Evolutionary conservation across 2,329 filamentous ascomycete species (phyloP), one percentile per base, ranked within the genome.

Genomic region (Colletotrichum liriopes): DNA sequence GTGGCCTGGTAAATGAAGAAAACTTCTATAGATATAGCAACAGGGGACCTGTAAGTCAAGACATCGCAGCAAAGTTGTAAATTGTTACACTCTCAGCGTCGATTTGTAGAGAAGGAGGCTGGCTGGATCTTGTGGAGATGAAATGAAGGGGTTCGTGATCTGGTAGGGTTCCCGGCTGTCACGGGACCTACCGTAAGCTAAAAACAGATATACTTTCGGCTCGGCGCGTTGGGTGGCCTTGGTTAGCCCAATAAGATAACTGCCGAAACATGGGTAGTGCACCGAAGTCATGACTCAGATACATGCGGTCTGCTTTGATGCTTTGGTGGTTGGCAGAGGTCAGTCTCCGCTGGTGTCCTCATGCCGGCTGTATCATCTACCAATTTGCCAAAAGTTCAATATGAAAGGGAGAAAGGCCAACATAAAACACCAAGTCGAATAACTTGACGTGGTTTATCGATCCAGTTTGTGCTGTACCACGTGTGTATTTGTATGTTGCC

Each of bases 181-280:
- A n/a, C 41, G 51, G 52, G 49, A 32, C 37, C 55, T 11, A n/a
- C 26, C 20, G 45, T 29, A 3, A 29, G 9, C 20, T 20, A 49
- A 26, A 7, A 51, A 47, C 12, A 54, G 43, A 51, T 12, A 51
- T 26, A 51, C 26, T 41, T 52, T 54, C 67, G 67, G 67, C 1
- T 45, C 29, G 52, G 43, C 45, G 51, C 56, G 23, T 39, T 35
- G 18, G 14, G 26, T 20, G 26, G 26, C 2, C 29, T 52, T 43
- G 61, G 43, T 59, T 62, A 52, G 16, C 41, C 68, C 41, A 39
- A 63, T 47, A 37, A 23, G 60, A 65, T n/a, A 23, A 52, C 6
- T 60, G 35, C 54, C 61, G 62, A 45, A 58, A 63, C 32, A 37
- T 26, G 5, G 14, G 5, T 12, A 29, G 12, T n/a, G 26, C 39